Evolutionary conservation across 1,284 basidiomycete genomes (phyloP).

Genomic region (Cryptococcus sp.): DNA sequence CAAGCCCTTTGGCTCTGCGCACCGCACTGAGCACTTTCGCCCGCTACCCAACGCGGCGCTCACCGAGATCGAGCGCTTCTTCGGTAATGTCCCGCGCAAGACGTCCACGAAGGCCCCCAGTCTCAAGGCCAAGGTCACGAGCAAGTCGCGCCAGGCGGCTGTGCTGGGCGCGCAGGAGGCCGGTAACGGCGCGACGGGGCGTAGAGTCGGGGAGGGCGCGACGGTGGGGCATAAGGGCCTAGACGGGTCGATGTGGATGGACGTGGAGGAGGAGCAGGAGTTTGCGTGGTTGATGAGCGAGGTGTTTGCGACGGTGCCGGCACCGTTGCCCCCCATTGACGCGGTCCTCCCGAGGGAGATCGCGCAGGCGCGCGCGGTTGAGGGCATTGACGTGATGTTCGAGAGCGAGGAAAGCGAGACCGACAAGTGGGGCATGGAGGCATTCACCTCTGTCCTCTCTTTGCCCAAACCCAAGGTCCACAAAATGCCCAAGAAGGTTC

Average conservation of each 20-base stretch:
- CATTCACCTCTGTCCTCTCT: conserved; percentile 26
- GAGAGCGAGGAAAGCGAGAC: conserved; percentile 6
- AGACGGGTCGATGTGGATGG: conserved; percentile 38
- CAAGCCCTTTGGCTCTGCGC: conserved; percentile 1
- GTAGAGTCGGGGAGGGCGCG: conserved; percentile 22
- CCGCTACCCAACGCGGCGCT: conserved; percentile 33
- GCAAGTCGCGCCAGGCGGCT: neutral
- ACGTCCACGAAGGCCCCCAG: neutral
- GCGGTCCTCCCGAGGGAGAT: neutral
- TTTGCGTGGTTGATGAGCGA: conserved; percentile 41
- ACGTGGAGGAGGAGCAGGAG: conserved; percentile 42
- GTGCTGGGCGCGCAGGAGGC: neutral
- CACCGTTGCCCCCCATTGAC: conserved; percentile 1
- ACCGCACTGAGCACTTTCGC: conserved; percentile 22
- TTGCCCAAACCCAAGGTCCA: conserved; percentile 11
- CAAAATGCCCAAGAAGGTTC: neutral
- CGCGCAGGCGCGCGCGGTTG: neutral
- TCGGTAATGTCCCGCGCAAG: conserved; percentile 30
- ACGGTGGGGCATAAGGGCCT: conserved; percentile 21
- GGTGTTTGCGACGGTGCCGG: conserved; percentile 4
- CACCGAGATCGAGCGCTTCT: conserved; percentile 38
- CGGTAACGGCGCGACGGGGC: neutral
- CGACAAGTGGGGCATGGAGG: conserved; percentile 28
- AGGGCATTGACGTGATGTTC: neutral
- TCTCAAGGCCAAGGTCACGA: neutral